phyloP scores from a whole-genome alignment of 306 rosid genomes.

The Castanea sativa region DNA sequence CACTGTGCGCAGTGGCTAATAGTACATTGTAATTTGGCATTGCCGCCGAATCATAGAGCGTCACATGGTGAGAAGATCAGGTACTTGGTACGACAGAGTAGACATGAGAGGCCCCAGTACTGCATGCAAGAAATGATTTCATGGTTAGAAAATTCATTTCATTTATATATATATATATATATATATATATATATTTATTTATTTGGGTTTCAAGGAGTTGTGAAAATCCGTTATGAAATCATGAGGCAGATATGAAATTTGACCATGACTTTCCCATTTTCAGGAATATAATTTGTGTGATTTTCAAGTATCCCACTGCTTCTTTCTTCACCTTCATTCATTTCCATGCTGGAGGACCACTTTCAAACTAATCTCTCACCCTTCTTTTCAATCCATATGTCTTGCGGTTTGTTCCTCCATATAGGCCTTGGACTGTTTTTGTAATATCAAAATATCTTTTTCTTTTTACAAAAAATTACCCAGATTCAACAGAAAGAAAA shows the following conservation, averaged over 20 bases:
- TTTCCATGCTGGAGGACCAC: not conserved
- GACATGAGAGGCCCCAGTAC: not conserved
- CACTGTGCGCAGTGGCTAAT: too few relatives aligned
- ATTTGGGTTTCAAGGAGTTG: not conserved
- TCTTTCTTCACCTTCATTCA: not conserved
- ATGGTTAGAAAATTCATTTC: too few relatives aligned
- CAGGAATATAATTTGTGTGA: not conserved
- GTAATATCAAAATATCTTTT: too few relatives aligned
- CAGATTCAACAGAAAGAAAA: too few relatives aligned
- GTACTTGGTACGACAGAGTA: not conserved
- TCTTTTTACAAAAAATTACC: too few relatives aligned
- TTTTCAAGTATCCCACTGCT: not conserved
- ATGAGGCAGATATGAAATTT: conserved; percentile 5
- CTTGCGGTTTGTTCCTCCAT: not conserved
- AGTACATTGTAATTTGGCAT: too few relatives aligned
- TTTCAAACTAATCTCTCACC: not conserved
- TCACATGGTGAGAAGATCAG: not conserved
- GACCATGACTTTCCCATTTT: conserved; percentile 8
- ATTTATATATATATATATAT: not conserved
- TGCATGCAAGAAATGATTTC: not conserved
- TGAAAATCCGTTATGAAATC: conserved; percentile 1
- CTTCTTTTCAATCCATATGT: not conserved
- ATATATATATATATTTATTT: too few relatives aligned
- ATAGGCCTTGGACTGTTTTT: too few relatives aligned
- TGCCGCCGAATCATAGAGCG: too few relatives aligned